phyloP scores from a whole-genome alignment of 163 green algal species.

The Trebouxia gelatinosa region DNA sequence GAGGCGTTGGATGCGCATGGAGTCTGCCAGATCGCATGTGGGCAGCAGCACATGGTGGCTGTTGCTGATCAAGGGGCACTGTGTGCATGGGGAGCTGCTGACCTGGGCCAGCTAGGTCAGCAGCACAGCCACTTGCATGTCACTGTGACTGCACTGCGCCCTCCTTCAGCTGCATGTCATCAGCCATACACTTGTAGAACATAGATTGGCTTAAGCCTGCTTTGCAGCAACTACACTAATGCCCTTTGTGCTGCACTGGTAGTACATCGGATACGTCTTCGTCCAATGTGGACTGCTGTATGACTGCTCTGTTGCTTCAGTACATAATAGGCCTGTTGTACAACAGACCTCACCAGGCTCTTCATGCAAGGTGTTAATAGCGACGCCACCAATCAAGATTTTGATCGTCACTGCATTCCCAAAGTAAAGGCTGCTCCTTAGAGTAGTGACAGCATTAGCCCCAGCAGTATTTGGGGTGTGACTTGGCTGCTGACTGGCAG shows the following conservation, averaged over 20 bases:
- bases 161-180: not conserved
- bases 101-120: slow-evolving; percentile 53
- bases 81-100: slow-evolving; percentile 41
- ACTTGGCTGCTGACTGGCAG: slow-evolving; percentile 17
- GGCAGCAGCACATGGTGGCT: slow-evolving; percentile 53
- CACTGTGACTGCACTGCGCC: not conserved
- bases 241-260: not conserved
- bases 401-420: not conserved
- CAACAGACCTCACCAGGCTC: not conserved
- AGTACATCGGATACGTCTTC: not conserved
- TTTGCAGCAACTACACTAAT: not conserved
- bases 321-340: not conserved
- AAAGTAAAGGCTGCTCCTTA: too few relatives aligned
- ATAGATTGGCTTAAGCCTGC: not conserved
- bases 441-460: not conserved
- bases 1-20: slow-evolving; percentile 43
- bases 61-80: slow-evolving; percentile 51
- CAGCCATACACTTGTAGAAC: not conserved
- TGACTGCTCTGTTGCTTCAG: too few relatives aligned
- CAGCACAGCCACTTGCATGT: not conserved
- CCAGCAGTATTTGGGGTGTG: slow-evolving; percentile 21
- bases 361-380: not conserved
- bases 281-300: too few relatives aligned
- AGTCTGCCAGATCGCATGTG: slow-evolving; percentile 48
- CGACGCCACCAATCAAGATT: not conserved